A percentile compares a stretch with the other conserved stretches of the same genome.
Conservation (phyloP, 164 flowering plant species). For the Akebia trifoliata region DNA sequence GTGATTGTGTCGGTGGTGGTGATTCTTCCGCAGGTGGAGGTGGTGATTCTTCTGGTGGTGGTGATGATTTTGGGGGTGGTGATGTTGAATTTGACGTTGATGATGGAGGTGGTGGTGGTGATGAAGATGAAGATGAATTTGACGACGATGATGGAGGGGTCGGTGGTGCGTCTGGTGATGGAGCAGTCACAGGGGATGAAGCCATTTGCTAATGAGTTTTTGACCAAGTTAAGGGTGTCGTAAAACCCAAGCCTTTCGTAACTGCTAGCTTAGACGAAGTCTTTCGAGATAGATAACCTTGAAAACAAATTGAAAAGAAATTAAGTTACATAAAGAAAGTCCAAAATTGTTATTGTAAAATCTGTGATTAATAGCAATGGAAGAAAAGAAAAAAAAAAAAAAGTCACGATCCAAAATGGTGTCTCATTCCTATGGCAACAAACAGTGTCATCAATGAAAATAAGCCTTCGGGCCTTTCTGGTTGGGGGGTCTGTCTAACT, state of each 20-base stretch:
- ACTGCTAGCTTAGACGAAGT: constrained; percentile 15
- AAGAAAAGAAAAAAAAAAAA: neutral
- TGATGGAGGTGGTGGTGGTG: constrained; percentile 6
- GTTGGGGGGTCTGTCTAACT: too few species aligned
- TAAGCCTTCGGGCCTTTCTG: too few species aligned
- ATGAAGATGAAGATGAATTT: constrained; percentile 10
- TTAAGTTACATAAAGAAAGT: neutral
- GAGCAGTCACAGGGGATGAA: constrained; percentile 18
- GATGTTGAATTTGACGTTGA: constrained; percentile 11
- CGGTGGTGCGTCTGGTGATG: constrained; percentile 1
- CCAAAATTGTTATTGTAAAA: too few species aligned
- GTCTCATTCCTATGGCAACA: too few species aligned
- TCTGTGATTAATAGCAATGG: neutral
- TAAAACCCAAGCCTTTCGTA: constrained; percentile 11
- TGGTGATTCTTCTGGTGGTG: constrained; percentile 6
- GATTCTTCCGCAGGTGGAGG: too few species aligned
- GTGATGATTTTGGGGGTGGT: constrained; percentile 5
- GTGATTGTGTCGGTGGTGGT: constrained; percentile 8
- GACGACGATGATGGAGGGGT: neutral
- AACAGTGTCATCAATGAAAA: too few species aligned
- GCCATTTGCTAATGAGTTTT: constrained; percentile 16
- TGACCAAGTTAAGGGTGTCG: constrained; percentile 4
- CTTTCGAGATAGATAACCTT: constrained; percentile 1
- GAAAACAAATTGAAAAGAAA: neutral
- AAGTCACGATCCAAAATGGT: too few species aligned